A percentile compares a stretch with the other conserved stretches of the same genome.
Conservation (phyloP, 176 grass and related monocot genomes). For the Lolium perenne region DNA sequence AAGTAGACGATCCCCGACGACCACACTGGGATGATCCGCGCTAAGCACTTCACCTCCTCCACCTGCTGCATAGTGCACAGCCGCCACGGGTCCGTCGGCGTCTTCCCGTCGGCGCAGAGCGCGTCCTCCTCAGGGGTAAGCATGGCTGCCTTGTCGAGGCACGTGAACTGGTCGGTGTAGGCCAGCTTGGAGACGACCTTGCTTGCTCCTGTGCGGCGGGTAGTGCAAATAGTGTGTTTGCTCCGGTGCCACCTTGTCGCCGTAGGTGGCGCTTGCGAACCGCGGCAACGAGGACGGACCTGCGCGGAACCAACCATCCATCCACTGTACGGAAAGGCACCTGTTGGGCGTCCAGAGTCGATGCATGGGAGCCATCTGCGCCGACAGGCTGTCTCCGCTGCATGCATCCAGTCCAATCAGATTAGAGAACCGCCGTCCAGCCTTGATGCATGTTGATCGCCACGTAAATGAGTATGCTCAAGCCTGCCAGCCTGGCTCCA, state of each 20-base stretch:
- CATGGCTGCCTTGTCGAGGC: background rate
- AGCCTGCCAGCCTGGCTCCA: too few relatives aligned
- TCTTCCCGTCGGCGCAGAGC: background rate
- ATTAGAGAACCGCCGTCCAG: too few relatives aligned
- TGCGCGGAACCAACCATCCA: too few relatives aligned
- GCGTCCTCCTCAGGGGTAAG: background rate
- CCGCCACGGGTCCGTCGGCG: background rate
- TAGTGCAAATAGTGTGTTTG: background rate
- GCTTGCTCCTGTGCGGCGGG: background rate
- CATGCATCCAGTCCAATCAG: too few relatives aligned
- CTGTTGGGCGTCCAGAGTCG: too few relatives aligned
- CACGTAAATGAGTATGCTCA: too few relatives aligned
- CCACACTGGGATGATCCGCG: background rate
- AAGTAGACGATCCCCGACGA: background rate
- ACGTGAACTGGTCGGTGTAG: background rate
- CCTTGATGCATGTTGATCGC: too few relatives aligned
- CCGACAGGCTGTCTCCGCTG: too few relatives aligned
- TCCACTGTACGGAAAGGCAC: too few relatives aligned
- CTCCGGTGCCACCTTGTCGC: background rate
- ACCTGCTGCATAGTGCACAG: background rate
- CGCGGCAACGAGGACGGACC: background rate
- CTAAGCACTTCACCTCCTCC: background rate
- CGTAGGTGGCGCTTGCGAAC: background rate
- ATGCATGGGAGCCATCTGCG: too few relatives aligned
- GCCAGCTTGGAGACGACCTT: background rate